Conservation (phyloP, 2,329 filamentous ascomycete genomes). For the Penicillium capsulatum region DNA sequence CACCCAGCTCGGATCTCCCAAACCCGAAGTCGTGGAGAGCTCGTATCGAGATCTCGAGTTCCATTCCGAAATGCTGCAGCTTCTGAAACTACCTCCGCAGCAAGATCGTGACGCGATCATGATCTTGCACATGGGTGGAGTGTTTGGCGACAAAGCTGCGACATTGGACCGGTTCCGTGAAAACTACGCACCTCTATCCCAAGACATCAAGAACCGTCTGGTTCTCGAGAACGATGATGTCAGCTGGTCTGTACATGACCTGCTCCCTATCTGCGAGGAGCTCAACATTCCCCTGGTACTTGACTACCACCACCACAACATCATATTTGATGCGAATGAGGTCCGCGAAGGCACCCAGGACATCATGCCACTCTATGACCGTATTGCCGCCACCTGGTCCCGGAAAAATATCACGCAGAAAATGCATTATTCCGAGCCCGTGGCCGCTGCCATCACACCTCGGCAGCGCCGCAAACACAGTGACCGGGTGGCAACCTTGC, state of each 20-base stretch:
- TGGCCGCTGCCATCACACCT: slow-evolving; percentile 68
- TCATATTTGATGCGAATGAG: slow-evolving; percentile 69
- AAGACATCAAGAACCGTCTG: slow-evolving; percentile 70
- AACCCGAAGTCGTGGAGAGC: slow-evolving; percentile 68
- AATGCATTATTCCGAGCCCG: slow-evolving; percentile 92
- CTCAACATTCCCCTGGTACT: slow-evolving; percentile 90
- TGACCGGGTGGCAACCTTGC: slow-evolving; percentile 70
- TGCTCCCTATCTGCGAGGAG: slow-evolving; percentile 86
- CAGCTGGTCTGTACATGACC: slow-evolving; percentile 83
- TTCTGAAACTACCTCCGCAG: slow-evolving; percentile 73
- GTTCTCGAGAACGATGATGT: slow-evolving; percentile 96
- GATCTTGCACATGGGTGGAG: slow-evolving; percentile 89
- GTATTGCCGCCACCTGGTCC: slow-evolving; percentile 79
- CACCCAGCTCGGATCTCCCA: slow-evolving; percentile 83
- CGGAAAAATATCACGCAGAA: slow-evolving; percentile 83
- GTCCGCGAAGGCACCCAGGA: slow-evolving; percentile 81
- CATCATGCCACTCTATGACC: slow-evolving; percentile 68
- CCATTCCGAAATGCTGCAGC: slow-evolving; percentile 76
- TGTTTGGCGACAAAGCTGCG: slow-evolving; percentile 79
- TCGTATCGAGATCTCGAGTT: slow-evolving; percentile 80
- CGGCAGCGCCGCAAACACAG: slow-evolving; percentile 81
- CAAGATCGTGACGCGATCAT: slow-evolving; percentile 82
- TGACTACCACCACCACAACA: slow-evolving; percentile 95
- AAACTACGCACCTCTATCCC: slow-evolving; percentile 65
- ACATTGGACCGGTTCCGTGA: slow-evolving; percentile 73